A percentile compares a stretch with the other conserved stretches of the same genome.
phyloP scores from a whole-genome alignment of 129 eudicot genomes.

The Flaveria bidentis region DNA sequence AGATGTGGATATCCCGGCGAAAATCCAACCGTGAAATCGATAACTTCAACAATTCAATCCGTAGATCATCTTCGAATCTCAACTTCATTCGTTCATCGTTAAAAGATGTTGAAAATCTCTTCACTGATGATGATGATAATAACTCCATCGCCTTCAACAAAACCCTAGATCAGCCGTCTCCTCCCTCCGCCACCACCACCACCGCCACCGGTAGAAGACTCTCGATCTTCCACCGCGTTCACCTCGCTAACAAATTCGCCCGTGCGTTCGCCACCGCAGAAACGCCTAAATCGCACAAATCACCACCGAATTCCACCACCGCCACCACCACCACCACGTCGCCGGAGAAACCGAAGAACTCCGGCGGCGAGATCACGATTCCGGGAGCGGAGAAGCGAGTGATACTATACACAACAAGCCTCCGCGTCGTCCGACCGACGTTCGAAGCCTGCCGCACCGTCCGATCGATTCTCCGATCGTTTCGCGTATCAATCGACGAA shows the following conservation, averaged over 20 bases:
- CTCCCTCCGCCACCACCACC: slow-evolving; percentile 17
- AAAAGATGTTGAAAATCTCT: slow-evolving; percentile 66
- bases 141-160: neutral
- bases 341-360: neutral
- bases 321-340: neutral
- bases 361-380: slow-evolving; percentile 37
- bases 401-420: slow-evolving; percentile 72
- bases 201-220: slow-evolving; percentile 25
- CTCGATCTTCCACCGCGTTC: slow-evolving; percentile 77
- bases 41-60: slow-evolving; percentile 15
- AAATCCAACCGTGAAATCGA: slow-evolving; percentile 35
- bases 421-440: slow-evolving; percentile 75
- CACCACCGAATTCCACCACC: slow-evolving; percentile 22
- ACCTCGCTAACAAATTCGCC: slow-evolving; percentile 49
- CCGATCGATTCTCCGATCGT: slow-evolving; percentile 55
- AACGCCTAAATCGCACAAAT: slow-evolving; percentile 14
- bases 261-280: slow-evolving; percentile 48
- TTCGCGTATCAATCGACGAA: slow-evolving; percentile 77
- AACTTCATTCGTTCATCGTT: slow-evolving; percentile 58
- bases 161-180: slow-evolving; percentile 30
- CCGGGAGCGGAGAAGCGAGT: slow-evolving; percentile 62
- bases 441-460: slow-evolving; percentile 86
- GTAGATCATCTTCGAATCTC: slow-evolving; percentile 38
- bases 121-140: slow-evolving; percentile 30
- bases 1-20: slow-evolving; percentile 70